These are phyloP conservation scores for Lichenothelia convexa DNA, from an alignment of 495 filamentous ascomycete species.

Conservation along the genomic window DNA sequence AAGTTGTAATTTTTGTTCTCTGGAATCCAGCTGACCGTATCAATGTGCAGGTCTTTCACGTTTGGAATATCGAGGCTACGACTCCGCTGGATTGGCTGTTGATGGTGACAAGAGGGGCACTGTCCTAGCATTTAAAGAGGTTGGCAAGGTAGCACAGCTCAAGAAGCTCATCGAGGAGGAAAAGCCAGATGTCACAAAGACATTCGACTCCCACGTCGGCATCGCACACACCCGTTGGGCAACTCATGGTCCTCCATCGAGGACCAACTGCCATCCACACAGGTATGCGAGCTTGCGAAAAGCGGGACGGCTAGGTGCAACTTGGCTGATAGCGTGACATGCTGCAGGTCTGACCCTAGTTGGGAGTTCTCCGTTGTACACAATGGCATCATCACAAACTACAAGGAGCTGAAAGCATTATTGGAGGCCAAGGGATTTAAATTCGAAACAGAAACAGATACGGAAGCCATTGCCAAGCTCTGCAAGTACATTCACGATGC, in stretches of 20 bases:
- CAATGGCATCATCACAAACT: slow-evolving; percentile 99
- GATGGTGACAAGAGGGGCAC: slow-evolving; percentile 98
- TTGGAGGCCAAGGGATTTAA: slow-evolving; percentile 87
- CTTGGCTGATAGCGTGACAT: slow-evolving; percentile 4
- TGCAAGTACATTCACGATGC: slow-evolving; percentile 96
- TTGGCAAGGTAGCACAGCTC: slow-evolving; percentile 94
- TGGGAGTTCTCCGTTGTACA: slow-evolving; percentile 97
- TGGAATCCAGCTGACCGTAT: neutral
- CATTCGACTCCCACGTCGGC: slow-evolving; percentile 92
- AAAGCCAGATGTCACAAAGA: slow-evolving; percentile 69
- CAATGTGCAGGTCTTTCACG: slow-evolving; percentile 46
- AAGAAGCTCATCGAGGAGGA: slow-evolving; percentile 76
- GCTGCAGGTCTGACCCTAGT: slow-evolving; percentile 48
- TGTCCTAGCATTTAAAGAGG: slow-evolving; percentile 94
- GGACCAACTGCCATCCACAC: slow-evolving; percentile 94
- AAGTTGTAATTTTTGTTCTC: slow-evolving; percentile 7
- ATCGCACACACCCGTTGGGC: slow-evolving; percentile 99
- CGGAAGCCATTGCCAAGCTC: slow-evolving; percentile 96
- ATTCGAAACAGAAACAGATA: slow-evolving; percentile 98
- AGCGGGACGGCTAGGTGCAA: neutral
- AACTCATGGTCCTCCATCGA: slow-evolving; percentile 86
- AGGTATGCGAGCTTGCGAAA: slow-evolving; percentile 62
- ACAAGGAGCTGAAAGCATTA: slow-evolving; percentile 94
- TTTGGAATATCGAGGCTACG: slow-evolving; percentile 92
- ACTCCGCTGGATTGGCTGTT: slow-evolving; percentile 87